Conservation (phyloP, 73 alveolate genomes). For the Tetrahymena borealis region DNA sequence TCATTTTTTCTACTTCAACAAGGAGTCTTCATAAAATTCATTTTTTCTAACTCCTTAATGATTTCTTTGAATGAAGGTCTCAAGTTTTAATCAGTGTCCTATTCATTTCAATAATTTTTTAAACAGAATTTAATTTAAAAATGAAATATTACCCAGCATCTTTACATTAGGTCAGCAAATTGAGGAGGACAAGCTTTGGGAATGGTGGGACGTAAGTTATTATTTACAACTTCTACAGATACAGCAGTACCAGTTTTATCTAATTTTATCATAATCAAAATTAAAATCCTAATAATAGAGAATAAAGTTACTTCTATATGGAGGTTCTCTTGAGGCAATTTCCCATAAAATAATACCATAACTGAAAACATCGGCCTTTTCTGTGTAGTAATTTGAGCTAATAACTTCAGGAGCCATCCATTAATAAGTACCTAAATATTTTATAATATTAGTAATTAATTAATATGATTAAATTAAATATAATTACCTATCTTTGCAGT, state of each 20-base stretch:
- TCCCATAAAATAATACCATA: constrained; percentile 98
- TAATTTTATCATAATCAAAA: neutral
- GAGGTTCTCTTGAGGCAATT: constrained; percentile 95
- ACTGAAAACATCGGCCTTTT: constrained; percentile 97
- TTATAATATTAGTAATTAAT: neutral
- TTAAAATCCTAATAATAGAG: neutral
- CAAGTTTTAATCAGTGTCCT: neutral
- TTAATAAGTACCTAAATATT: constrained; percentile 79
- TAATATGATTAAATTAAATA: neutral
- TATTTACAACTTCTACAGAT: constrained; percentile 85
- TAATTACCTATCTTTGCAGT: constrained; percentile 79
- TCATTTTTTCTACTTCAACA: neutral
- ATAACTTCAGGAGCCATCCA: constrained; percentile 99
- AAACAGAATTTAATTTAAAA: constrained; percentile 15
- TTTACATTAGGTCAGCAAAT: constrained; percentile 76
- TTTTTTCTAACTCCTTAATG: constrained; percentile 72
- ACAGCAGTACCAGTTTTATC: constrained; percentile 91
- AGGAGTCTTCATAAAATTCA: constrained; percentile 22
- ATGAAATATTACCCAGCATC: constrained; percentile 95
- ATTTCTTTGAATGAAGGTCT: constrained; percentile 91
- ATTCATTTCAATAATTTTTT: neutral
- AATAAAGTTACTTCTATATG: constrained; percentile 65
- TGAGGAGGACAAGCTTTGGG: constrained; percentile 89
- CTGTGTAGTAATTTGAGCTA: constrained; percentile 88
- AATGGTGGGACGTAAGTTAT: constrained; percentile 88